phyloP scores from a whole-genome alignment of 345 rosid genomes.

The Litchi chinensis region DNA sequence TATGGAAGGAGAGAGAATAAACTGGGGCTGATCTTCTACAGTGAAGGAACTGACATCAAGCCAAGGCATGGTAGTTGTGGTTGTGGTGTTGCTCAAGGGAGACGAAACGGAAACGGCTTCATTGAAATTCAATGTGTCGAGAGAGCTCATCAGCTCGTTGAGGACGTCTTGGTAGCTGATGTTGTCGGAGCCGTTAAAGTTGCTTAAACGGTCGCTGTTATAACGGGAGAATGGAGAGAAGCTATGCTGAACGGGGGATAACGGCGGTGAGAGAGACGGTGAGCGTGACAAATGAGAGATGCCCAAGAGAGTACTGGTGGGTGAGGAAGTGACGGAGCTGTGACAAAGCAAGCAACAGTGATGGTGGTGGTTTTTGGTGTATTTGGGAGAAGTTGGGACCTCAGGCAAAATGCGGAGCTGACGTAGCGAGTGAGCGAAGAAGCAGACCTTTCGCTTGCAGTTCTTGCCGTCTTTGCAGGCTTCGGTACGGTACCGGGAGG shows the following conservation, averaged over 20 bases:
- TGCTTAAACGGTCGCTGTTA: constrained; percentile 34
- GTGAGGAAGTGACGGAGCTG: constrained; percentile 49
- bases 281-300: constrained; percentile 59
- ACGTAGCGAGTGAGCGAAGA: constrained; percentile 70
- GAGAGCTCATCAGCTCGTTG: constrained; percentile 53
- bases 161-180: constrained; percentile 56
- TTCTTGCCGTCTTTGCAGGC: constrained; percentile 75
- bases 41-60: constrained; percentile 34
- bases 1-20: constrained; percentile 62
- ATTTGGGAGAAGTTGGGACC: constrained; percentile 28
- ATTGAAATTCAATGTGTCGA: constrained; percentile 53
- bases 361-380: constrained; percentile 28
- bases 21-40: constrained; percentile 43
- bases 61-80: constrained; percentile 37
- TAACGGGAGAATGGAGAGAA: constrained; percentile 41
- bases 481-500: constrained; percentile 65
- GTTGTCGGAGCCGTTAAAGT: constrained; percentile 31
- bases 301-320: constrained; percentile 73
- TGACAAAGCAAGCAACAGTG: constrained; percentile 66
- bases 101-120: constrained; percentile 33
- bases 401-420: constrained; percentile 63
- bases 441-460: constrained; percentile 70
- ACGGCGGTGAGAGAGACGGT: constrained; percentile 68
- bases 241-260: constrained; percentile 61
- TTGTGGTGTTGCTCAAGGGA: constrained; percentile 13